Evolutionary conservation across 2,329 filamentous ascomycete species (phyloP).

Genomic region (Aspergillus costaricaensis): DNA sequence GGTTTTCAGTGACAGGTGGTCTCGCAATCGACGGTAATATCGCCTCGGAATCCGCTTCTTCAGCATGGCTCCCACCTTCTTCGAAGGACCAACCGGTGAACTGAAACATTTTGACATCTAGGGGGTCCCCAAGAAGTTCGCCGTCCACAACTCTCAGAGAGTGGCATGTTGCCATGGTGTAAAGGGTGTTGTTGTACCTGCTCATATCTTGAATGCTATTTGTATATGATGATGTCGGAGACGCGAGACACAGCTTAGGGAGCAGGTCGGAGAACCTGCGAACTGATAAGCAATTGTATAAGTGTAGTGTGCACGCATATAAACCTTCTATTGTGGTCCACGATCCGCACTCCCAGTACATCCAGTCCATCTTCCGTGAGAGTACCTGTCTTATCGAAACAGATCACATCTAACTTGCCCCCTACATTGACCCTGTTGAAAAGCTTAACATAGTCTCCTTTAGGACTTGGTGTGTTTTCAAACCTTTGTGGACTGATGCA

Average conservation of each 20-base stretch:
- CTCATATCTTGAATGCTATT: conserved; percentile 63
- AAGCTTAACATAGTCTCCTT: conserved; percentile 11
- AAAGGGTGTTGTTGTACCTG: conserved; percentile 71
- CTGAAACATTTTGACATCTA: conserved; percentile 98
- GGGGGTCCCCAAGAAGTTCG: conserved; percentile 86
- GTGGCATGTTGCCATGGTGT: conserved; percentile 97
- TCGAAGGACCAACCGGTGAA: conserved; percentile 93
- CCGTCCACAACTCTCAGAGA: conserved; percentile 83
- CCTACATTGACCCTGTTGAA: conserved; percentile 78
- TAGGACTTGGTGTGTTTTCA: conserved; percentile 8
- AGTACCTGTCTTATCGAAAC: conserved; percentile 99
- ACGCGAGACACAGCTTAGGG: conserved; percentile 59
- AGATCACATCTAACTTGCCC: conserved; percentile 92
- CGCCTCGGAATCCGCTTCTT: conserved; percentile 69
- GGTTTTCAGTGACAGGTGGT: conserved; percentile 63
- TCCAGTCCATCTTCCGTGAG: conserved; percentile 95
- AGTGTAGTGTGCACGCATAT: conserved; percentile 1
- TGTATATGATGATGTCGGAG: conserved; percentile 55
- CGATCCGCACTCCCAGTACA: conserved; percentile 82
- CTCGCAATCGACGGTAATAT: conserved; percentile 77
- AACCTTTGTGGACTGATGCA: conserved; percentile 88
- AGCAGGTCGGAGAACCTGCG: conserved; percentile 75
- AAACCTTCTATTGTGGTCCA: conserved; percentile 59
- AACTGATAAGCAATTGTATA: conserved; percentile 17
- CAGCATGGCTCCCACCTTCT: conserved; percentile 72